A percentile compares a stretch with the other conserved stretches of the same genome.
phyloP scores from a whole-genome alignment of 2,329 filamentous ascomycete species.

The Verticillium nubilum region DNA sequence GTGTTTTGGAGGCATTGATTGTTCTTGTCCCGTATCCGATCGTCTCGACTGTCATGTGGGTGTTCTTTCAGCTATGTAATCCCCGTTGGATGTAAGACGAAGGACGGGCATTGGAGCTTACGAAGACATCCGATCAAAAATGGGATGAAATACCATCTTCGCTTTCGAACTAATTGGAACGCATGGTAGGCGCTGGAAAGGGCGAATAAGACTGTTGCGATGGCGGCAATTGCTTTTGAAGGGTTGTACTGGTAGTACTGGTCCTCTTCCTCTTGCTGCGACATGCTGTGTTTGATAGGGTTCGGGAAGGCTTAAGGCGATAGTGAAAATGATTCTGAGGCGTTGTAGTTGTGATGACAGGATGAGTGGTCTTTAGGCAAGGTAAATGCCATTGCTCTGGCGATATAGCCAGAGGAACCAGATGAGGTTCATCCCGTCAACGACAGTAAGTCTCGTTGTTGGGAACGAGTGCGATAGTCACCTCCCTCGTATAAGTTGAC shows the following conservation, averaged over 20 bases:
- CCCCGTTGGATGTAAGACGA: not conserved
- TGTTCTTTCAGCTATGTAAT: too few relatives aligned
- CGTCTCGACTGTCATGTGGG: not conserved
- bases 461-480: not conserved
- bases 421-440: too few relatives aligned
- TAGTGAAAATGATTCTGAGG: not conserved
- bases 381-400: too few relatives aligned
- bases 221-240: conserved; percentile 33
- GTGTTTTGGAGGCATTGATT: not conserved
- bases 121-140: conserved; percentile 48
- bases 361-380: too few relatives aligned
- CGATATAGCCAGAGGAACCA: too few relatives aligned
- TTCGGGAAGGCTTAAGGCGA: too few relatives aligned
- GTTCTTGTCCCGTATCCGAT: not conserved
- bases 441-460: too few relatives aligned
- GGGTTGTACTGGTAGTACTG: conserved; percentile 42
- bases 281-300: not conserved
- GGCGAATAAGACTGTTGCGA: conserved; percentile 35
- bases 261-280: not conserved
- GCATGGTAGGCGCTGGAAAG: conserved; percentile 31
- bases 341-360: too few relatives aligned
- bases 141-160: conserved; percentile 48
- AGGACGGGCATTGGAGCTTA: conserved; percentile 18
- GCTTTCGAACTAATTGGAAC: conserved; percentile 30
- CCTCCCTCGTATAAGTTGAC: not conserved